These are phyloP conservation scores for Chrysoporthe cubensis DNA, from an alignment of 2,329 filamentous ascomycete genomes.

Conservation along the genomic window DNA sequence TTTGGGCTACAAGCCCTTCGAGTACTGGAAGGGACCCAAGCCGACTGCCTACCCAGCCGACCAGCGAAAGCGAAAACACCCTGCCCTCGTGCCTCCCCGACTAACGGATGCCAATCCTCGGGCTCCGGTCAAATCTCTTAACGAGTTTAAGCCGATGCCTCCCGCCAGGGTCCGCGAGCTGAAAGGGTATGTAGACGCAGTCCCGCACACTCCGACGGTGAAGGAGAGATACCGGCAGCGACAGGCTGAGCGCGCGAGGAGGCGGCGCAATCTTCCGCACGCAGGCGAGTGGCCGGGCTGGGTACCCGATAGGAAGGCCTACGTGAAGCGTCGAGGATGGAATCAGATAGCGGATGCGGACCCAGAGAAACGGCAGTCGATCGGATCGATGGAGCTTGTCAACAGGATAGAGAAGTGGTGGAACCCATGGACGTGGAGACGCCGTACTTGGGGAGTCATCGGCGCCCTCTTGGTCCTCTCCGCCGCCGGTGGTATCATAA, in stretches of 20 bases:
- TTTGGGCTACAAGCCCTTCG: conserved; percentile 34
- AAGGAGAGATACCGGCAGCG: conserved; percentile 18
- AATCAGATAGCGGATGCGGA: background rate
- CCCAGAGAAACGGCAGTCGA: background rate
- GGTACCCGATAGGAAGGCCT: background rate
- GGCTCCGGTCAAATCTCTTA: background rate
- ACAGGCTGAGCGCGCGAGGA: conserved; percentile 16
- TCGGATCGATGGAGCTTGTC: background rate
- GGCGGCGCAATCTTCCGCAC: conserved; percentile 3
- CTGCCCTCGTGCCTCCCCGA: conserved; percentile 6
- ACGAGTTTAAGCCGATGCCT: conserved; percentile 19
- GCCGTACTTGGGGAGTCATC: conserved; percentile 53
- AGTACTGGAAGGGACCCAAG: conserved; percentile 35
- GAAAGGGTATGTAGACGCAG: conserved; percentile 8
- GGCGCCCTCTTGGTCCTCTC: conserved; percentile 40
- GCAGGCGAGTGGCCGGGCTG: conserved; percentile 3
- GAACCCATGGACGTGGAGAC: conserved; percentile 51
- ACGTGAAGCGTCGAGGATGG: background rate
- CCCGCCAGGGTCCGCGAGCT: conserved; percentile 18
- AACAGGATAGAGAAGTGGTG: conserved; percentile 4
- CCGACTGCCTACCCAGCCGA: conserved; percentile 22
- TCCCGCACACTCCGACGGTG: conserved; percentile 16
- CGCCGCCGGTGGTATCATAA: conserved; percentile 52
- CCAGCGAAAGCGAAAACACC: conserved; percentile 21
- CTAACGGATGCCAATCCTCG: background rate